Evolutionary conservation across 345 rosid species (phyloP).

Genomic region (Eucalyptus decipiens): DNA sequence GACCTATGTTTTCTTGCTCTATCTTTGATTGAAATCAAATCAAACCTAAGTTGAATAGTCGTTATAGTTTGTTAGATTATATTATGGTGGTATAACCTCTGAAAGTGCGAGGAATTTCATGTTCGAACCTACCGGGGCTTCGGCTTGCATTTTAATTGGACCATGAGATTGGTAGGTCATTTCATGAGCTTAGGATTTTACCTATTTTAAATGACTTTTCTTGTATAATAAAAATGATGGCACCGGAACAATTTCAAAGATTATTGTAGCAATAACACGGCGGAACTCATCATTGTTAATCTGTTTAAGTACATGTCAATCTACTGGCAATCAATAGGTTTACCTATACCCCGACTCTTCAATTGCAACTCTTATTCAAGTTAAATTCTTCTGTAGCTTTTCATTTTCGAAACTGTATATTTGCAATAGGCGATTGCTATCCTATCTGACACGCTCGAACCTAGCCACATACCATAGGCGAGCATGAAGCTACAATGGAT

Average conservation of each 20-base stretch:
- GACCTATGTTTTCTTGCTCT: background rate
- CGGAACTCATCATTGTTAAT: background rate
- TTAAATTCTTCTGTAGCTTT: background rate
- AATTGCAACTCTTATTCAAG: background rate
- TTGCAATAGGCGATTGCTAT: background rate
- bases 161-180: background rate
- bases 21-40: background rate
- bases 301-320: background rate
- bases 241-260: fast-evolving
- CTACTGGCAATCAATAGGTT: background rate
- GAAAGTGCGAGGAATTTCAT: background rate
- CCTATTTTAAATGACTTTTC: background rate
- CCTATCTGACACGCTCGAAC: background rate
- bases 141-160: background rate
- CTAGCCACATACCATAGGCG: background rate
- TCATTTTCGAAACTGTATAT: background rate
- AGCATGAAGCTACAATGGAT: background rate
- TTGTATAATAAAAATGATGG: background rate
- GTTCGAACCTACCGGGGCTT: background rate
- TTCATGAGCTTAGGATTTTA: background rate
- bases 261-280: background rate
- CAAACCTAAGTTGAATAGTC: background rate
- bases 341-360: background rate
- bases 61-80: background rate
- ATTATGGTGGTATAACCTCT: background rate